Base-by-base conservation (phyloP, 805 yeast species). In the Lachancea kluyveri region DNA sequence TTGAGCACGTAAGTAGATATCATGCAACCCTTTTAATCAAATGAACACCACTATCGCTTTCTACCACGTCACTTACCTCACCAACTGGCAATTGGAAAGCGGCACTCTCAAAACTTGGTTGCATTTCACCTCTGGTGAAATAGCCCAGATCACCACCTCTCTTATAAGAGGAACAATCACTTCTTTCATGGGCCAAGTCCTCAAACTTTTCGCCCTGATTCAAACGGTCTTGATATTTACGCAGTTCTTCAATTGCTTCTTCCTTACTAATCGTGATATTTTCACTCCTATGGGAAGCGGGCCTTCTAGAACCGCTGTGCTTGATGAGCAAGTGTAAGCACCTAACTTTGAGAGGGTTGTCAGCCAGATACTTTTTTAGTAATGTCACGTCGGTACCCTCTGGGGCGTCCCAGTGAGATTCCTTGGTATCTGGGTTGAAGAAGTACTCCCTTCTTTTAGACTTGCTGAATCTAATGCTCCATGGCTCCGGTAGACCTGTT, bases 121-220 rank as follows among this genome's bases (percentile, higher is more conserved):
- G 97, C 98, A 92, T 92, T 47, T 80, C 87, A 23, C 96, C 96
- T 39, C 70, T 76, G 15, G 82, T 85, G 52, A 92, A 92, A 51
- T 63, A 76, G 0, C 98, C 97, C 47, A 92, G 67, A 56, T 92
- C 98, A 27, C 98, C 98, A 13, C 87, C 86, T 50, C 83, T 77
- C 28, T 80, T 65, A 48, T 82, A 94, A 8, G 94, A 80, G 11
- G 83, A 73, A 58, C 96, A 87, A 54, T 90, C 98, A 41, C 94
- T 79, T 54, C 85, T 92, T 2, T 86, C 76, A 21, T 65, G 54
- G 0, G 96, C 96, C 38, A 92, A 60, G 26, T 82, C 80, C 19
- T 72, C 72, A 26, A 92, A 70, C 6, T 77, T 67, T 9, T 69
- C 62, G 31, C 76, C 80, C 17, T 94, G 95, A 20, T 68, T 64